Percentiles rank a stretch among this genome's conserved stretches.
Evolutionary conservation across 441 rosid species (phyloP).

Genomic region (Syzygium syzygioides): DNA sequence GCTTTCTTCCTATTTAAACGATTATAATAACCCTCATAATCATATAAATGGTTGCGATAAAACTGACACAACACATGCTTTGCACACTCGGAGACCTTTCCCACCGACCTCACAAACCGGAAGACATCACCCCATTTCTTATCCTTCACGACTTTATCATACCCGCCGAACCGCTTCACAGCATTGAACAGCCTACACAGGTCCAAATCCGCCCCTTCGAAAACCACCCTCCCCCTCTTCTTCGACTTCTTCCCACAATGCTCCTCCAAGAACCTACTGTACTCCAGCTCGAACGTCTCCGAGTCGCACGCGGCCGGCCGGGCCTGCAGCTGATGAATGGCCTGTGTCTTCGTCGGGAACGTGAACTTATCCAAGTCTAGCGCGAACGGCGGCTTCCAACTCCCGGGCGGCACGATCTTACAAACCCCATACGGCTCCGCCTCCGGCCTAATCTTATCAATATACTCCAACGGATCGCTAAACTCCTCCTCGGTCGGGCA

Average conservation of each 20-base stretch:
- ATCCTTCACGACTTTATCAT: conserved; percentile 59
- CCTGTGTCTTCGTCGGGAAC: conserved; percentile 92
- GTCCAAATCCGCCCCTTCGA: conserved; percentile 89
- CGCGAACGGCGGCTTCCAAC: conserved; percentile 81
- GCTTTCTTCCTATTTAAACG: conserved; percentile 31
- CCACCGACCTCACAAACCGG: conserved; percentile 56
- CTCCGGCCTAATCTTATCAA: conserved; percentile 73
- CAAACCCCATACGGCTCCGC: conserved; percentile 93
- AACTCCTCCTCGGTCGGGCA: conserved; percentile 83
- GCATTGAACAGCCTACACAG: conserved; percentile 86
- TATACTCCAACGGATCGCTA: conserved; percentile 75
- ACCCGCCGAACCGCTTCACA: conserved; percentile 89
- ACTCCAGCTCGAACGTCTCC: conserved; percentile 85
- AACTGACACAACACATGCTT: conserved; percentile 83
- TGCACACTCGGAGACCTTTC: conserved; percentile 76
- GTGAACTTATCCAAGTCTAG: conserved; percentile 57
- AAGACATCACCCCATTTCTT: conserved; percentile 91
- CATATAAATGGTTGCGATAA: conserved; percentile 76
- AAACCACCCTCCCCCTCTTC: conserved; percentile 68
- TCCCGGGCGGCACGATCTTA: conserved; percentile 78
- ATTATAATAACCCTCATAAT: conserved; percentile 66
- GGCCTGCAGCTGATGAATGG: conserved; percentile 91
- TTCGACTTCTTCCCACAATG: conserved; percentile 64
- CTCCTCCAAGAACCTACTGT: conserved; percentile 69
- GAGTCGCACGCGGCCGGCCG: conserved; percentile 86